Conservation (phyloP, 2,329 filamentous ascomycete genomes). For the Tothia fuscella region DNA sequence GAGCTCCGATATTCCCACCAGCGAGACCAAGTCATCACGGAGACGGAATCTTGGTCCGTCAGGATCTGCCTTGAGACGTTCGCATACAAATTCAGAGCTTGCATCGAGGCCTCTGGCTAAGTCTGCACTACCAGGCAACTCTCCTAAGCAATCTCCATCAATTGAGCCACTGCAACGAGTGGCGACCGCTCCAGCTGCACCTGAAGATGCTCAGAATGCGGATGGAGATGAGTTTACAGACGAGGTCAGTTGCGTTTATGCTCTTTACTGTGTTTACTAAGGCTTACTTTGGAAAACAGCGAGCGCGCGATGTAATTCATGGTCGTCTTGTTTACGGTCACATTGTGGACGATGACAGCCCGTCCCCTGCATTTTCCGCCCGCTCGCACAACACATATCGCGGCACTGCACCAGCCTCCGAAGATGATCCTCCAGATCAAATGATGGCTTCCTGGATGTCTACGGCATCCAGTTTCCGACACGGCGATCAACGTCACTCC, state of each 20-base stretch:
- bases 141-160: conserved; percentile 6
- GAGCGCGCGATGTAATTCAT: conserved; percentile 80
- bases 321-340: conserved; percentile 87
- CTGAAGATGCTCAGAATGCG: background rate
- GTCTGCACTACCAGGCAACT: conserved; percentile 20
- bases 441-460: conserved; percentile 80
- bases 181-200: conserved; percentile 1
- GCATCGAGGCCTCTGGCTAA: conserved; percentile 21
- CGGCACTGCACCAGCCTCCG: conserved; percentile 29
- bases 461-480: conserved; percentile 59
- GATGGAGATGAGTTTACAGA: conserved; percentile 23
- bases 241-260: conserved; percentile 15
- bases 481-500: conserved; percentile 17
- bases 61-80: background rate
- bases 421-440: conserved; percentile 53
- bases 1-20: too few relatives aligned
- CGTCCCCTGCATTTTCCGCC: conserved; percentile 57
- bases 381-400: conserved; percentile 35
- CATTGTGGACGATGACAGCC: conserved; percentile 87
- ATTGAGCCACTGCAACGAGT: conserved; percentile 5
- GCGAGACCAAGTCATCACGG: background rate
- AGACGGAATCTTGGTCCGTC: background rate
- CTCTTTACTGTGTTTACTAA: background rate
- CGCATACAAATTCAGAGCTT: conserved; percentile 11
- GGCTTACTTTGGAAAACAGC: conserved; percentile 29